Base-by-base conservation (phyloP, 1,284 basidiomycete species). In the Irpex rosettiformis region DNA sequence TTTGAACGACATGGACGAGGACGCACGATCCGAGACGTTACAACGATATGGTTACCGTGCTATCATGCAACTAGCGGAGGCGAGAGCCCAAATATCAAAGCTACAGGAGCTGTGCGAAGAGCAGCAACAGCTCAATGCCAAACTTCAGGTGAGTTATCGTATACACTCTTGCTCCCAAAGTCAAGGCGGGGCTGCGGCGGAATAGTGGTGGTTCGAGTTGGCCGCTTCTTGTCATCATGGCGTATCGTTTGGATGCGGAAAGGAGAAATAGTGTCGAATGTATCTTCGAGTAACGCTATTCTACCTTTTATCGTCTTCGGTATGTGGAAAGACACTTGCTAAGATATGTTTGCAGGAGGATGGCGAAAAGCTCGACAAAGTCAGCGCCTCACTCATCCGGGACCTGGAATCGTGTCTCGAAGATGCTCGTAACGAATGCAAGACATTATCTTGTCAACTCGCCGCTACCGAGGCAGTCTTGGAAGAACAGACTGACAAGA, bases 31-130 rank as follows among this genome's bases (percentile, higher is more conserved):
- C 24, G 48, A 51, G 18, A 57, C 42, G 24, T 49, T 52, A 29
- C 49, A 47, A 21, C 30, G 49, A 16, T 54, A 33, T 33, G 60
- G 60, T 7, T 61, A 57, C 49, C 29, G 42, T 3, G 60, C 60
- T 28, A 37, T 61, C 24, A 55, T 61, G 16, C 60, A 61, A 33
- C 60, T 61, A 16, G 60, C 60, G 5, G 57, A 61, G 21, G 33
- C 59, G 22, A 58, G 43, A 47, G 24, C 27, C 22, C 52, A 55
- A 40, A 40, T 51, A 25, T 30, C 45, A 3, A 40, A 57, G 5
- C 29, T 33, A 16, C 18, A 51, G 21, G 30, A 42, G 3, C 24
- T 27, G 13, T 49, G 56, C 49, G 22, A 52, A 21, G 30, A 55
- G n/a, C 33, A 52, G 29, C 49, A 56, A 37, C 16, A 43, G 16